Evolutionary conservation across 108 stramenopile genomes (phyloP).

Genomic region (Epithemia pelagica): DNA sequence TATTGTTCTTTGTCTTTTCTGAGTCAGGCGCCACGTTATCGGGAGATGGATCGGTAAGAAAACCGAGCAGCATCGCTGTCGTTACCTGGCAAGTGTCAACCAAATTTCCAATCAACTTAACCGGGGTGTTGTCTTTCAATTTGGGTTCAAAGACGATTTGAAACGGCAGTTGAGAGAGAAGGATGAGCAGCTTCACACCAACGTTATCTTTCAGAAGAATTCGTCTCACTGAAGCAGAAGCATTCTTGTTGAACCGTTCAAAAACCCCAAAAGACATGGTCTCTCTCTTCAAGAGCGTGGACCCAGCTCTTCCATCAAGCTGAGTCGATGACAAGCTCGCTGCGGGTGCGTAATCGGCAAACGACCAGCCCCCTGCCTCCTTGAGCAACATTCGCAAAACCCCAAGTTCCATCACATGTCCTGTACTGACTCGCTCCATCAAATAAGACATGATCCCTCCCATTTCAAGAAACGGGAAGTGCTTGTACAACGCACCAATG

Average conservation of each 20-base stretch:
- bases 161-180: conserved; percentile 65
- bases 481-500: conserved; percentile 72
- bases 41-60: conserved; percentile 40
- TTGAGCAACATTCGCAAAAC: conserved; percentile 71
- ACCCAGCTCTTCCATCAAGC: conserved; percentile 71
- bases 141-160: conserved; percentile 53
- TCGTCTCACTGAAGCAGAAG: conserved; percentile 36
- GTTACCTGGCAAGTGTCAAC: conserved; percentile 72
- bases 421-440: conserved; percentile 45
- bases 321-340: conserved; percentile 63
- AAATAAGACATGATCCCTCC: conserved; percentile 68
- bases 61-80: conserved; percentile 68
- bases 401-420: conserved; percentile 70
- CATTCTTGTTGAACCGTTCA: conserved; percentile 45
- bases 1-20: conserved; percentile 10
- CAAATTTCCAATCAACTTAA: conserved; percentile 77
- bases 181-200: conserved; percentile 68
- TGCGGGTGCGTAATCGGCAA: conserved; percentile 75
- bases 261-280: conserved; percentile 84
- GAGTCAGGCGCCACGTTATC: background rate
- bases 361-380: conserved; percentile 70
- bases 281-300: conserved; percentile 59
- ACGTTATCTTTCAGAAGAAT: conserved; percentile 61
- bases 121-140: conserved; percentile 20
- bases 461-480: conserved; percentile 67